Conservation (phyloP, 1,284 basidiomycete species). For the Neonothopanus nambi region DNA sequence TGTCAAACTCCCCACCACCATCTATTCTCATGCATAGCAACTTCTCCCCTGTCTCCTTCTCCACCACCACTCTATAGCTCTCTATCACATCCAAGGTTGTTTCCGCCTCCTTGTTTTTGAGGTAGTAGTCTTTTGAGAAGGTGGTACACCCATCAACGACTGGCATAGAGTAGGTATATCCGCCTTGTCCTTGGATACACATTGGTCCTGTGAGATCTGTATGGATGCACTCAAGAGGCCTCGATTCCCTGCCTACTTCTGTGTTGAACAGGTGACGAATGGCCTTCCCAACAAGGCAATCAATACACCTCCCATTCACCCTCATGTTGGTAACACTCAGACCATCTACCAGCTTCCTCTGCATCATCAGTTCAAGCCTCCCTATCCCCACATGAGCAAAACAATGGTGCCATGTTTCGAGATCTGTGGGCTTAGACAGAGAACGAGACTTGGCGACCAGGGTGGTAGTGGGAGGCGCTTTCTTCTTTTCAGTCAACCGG, state of each 20-base stretch:
- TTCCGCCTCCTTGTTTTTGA: too few relatives aligned
- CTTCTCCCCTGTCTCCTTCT: too few relatives aligned
- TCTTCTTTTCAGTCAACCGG: neutral
- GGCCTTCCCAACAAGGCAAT: too few relatives aligned
- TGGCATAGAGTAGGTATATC: conserved; percentile 13
- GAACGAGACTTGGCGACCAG: neutral
- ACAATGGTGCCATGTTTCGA: neutral
- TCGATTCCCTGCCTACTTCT: too few relatives aligned
- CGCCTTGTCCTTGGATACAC: conserved; percentile 2
- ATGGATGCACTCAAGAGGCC: conserved; percentile 9
- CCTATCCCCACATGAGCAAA: neutral
- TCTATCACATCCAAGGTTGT: too few relatives aligned
- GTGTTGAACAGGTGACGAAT: too few relatives aligned
- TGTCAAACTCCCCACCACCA: too few relatives aligned
- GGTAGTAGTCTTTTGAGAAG: conserved; percentile 1
- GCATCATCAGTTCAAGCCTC: neutral
- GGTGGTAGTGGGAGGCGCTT: neutral
- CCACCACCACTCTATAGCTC: too few relatives aligned
- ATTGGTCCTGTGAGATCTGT: conserved; percentile 14
- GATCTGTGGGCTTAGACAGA: neutral
- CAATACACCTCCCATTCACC: conserved; percentile 7
- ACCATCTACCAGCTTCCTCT: conserved; percentile 5
- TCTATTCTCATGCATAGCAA: too few relatives aligned
- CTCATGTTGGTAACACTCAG: neutral
- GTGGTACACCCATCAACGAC: neutral